Conservation (phyloP, 2,329 filamentous ascomycete genomes). For the Fusarium nematophilum region DNA sequence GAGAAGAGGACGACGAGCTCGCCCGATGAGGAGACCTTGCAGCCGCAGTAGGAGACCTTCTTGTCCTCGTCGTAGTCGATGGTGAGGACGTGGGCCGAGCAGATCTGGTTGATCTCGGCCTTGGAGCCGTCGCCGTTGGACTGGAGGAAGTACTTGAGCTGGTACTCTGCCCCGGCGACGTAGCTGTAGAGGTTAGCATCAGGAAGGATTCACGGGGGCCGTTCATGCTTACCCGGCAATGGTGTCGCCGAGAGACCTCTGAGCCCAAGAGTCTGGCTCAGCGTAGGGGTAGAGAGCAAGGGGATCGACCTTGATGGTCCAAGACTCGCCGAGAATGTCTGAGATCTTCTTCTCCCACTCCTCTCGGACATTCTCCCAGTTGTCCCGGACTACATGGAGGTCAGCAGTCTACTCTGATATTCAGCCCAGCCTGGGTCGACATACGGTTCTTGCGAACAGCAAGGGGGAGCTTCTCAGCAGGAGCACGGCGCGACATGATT, state of each 20-base stretch:
- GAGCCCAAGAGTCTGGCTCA: slow-evolving; percentile 53
- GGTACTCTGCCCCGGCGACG: slow-evolving; percentile 53
- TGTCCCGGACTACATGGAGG: slow-evolving; percentile 59
- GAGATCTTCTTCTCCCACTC: slow-evolving; percentile 58
- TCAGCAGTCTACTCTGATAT: not conserved
- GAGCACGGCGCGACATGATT: slow-evolving; percentile 52
- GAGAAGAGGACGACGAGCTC: slow-evolving; percentile 62
- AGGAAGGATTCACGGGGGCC: not conserved
- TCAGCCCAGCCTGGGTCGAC: slow-evolving; percentile 24
- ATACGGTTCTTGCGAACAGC: slow-evolving; percentile 63
- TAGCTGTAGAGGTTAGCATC: slow-evolving; percentile 51
- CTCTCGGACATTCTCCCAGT: slow-evolving; percentile 60
- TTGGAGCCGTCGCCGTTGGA: slow-evolving; percentile 53
- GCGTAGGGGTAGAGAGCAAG: slow-evolving; percentile 61
- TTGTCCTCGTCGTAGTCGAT: slow-evolving; percentile 59
- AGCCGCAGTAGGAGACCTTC: slow-evolving; percentile 58
- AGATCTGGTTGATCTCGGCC: slow-evolving; percentile 61
- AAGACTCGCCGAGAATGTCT: slow-evolving; percentile 57
- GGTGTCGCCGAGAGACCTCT: slow-evolving; percentile 56
- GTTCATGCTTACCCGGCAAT: slow-evolving; percentile 53
- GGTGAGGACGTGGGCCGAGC: slow-evolving; percentile 55
- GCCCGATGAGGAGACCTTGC: slow-evolving; percentile 55
- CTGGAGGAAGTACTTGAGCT: slow-evolving; percentile 53
- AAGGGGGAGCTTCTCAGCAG: slow-evolving; percentile 63
- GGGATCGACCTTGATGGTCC: slow-evolving; percentile 63